Base-by-base conservation (phyloP, 139 green algal species). In the Mychonastes homosphaera region DNA sequence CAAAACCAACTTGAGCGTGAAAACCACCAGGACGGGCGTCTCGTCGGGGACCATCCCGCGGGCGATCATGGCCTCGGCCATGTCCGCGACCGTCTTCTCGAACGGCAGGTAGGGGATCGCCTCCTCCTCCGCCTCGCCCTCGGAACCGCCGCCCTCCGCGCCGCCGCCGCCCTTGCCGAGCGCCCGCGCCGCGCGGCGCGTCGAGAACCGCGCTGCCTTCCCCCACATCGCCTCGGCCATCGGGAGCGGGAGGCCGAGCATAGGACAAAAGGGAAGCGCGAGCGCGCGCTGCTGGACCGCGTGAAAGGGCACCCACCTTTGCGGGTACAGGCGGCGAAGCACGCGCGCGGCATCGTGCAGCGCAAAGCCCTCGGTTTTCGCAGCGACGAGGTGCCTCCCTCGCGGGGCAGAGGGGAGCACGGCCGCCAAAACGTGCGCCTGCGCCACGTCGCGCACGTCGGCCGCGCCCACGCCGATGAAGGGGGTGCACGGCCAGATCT, bases 391-490 rank as follows among this genome's bases (percentile, higher is more conserved):
- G n/a, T n/a, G n/a, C n/a, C n/a, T n/a, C n/a, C n/a, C n/a, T n/a
- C n/a, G n/a, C n/a, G 46, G 40, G 13, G 61, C 61, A 0, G 2
- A 16, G 3, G 75, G 70, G 21, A 29, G 67, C 26, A 80, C 23
- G 62, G 72, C 65, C 3, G 79, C 79, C 46, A 77, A 58, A 5
- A 39, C 44, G 63, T 86, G 79, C 6, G 70, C 79, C 0, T 62
- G 63, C 0, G 79, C 79, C 23, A 82, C 67, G 46, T 84, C 75
- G 9, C 72, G 67, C 16, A 86, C 55, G 23, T 86, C 79, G 16
- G 78, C 71, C 16, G 58, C 32, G 19, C 58, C 39, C 21, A 57
- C 21, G 1, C 56, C 67, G 2, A 69, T 58, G 30, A 58, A 44
- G 40, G 64, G 35, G 23, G 18, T 41, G 29, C 38, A 56, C 4